Conservation (phyloP, 805 yeast genomes). For the Metschnikowia bowlesiae region DNA sequence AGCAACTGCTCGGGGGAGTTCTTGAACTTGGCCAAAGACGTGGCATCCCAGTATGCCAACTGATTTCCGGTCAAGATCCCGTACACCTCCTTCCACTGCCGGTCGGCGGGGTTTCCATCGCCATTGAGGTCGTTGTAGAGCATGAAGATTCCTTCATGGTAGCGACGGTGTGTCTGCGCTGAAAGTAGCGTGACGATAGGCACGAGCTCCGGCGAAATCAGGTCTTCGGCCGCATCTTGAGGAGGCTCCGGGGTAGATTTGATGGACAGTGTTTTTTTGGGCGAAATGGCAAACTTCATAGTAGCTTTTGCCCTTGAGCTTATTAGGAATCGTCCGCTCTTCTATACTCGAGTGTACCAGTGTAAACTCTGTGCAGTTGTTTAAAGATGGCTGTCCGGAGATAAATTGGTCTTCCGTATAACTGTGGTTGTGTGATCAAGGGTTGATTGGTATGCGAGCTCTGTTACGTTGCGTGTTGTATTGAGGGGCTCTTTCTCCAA, state of each 20-base stretch:
- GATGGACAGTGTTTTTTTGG: constrained; percentile 5
- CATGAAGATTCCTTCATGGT: constrained; percentile 73
- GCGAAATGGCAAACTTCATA: constrained; percentile 9
- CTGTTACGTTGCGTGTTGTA: too few relatives aligned
- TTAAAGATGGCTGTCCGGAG: too few relatives aligned
- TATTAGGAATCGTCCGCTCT: too few relatives aligned
- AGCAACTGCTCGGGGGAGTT: constrained; percentile 51
- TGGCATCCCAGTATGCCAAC: constrained; percentile 88
- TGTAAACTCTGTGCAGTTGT: too few relatives aligned
- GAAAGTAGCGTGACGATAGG: constrained; percentile 73
- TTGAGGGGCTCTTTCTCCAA: too few relatives aligned
- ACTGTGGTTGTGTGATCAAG: too few relatives aligned
- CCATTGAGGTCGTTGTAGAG: constrained; percentile 65
- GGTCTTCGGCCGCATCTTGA: constrained; percentile 14
- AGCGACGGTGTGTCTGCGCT: constrained; percentile 71
- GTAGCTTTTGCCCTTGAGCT: not conserved
- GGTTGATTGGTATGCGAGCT: too few relatives aligned
- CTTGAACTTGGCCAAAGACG: constrained; percentile 50
- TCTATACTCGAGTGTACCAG: too few relatives aligned
- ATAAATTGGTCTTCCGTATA: too few relatives aligned
- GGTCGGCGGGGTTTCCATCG: constrained; percentile 80
- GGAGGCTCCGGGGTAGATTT: not conserved
- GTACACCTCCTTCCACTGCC: constrained; percentile 90
- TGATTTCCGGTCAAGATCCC: constrained; percentile 90
- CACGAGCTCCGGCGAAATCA: constrained; percentile 45